A percentile compares a stretch with the other conserved stretches of the same genome.
Conservation (phyloP, 352 stramenopile species). For the Pythium dissimile region DNA sequence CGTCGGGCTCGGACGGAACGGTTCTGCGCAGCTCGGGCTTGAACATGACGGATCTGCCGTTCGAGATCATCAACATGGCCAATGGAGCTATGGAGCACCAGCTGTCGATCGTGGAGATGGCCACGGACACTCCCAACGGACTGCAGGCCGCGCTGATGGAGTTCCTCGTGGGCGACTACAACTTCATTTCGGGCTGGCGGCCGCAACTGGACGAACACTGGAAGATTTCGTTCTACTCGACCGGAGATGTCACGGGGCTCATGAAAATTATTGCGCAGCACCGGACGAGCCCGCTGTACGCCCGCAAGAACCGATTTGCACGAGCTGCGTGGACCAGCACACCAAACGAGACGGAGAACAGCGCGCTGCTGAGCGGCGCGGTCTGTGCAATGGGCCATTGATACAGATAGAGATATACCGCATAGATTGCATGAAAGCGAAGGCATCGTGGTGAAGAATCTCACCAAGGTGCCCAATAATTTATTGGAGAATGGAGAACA, state of each 20-base stretch:
- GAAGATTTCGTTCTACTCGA: conserved; percentile 31
- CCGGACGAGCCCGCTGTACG: conserved; percentile 16
- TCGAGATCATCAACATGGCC: conserved; percentile 33
- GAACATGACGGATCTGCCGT: conserved; percentile 19
- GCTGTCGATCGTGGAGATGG: conserved; percentile 31
- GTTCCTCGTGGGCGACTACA: conserved; percentile 28
- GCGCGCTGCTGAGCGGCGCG: neutral
- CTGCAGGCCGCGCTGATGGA: conserved; percentile 22
- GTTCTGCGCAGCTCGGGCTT: conserved; percentile 2
- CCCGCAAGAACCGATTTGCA: conserved; percentile 23
- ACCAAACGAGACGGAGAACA: neutral
- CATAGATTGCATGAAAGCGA: neutral
- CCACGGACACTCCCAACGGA: conserved; percentile 19
- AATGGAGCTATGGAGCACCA: conserved; percentile 21
- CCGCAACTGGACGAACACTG: conserved; percentile 20
- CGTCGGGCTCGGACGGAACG: neutral
- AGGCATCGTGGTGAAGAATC: neutral
- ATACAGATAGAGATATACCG: neutral
- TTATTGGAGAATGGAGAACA: no score
- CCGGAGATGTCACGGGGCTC: conserved; percentile 24
- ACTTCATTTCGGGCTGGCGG: conserved; percentile 16
- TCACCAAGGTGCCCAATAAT: no score
- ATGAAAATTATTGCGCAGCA: conserved; percentile 23
- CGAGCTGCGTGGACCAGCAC: neutral
- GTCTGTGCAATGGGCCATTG: neutral